Percentiles rank a stretch among this genome's conserved stretches.
These are phyloP conservation scores for Acacia melanoxylon DNA, from an alignment of 306 rosid species.

Conservation along the genomic window DNA sequence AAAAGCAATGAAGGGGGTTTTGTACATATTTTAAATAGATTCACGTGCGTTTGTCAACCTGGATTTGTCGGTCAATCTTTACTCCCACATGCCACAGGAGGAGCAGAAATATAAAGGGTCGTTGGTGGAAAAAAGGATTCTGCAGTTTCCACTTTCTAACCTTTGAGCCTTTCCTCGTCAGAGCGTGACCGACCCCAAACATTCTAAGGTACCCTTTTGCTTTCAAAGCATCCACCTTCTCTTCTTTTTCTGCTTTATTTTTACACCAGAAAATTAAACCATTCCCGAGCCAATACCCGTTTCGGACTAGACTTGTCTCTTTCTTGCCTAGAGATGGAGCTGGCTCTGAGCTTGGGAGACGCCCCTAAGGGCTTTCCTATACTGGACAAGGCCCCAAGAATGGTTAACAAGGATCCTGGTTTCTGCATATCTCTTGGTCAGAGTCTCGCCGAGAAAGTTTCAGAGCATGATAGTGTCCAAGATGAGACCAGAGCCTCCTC, in stretches of 20 bases:
- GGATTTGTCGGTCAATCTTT: conserved; percentile 84
- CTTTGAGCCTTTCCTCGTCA: conserved; percentile 1
- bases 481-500: conserved; percentile 34
- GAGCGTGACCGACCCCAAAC: background rate
- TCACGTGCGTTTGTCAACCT: conserved; percentile 93
- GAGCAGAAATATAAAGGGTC: conserved; percentile 32
- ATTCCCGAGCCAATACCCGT: background rate
- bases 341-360: conserved; percentile 83
- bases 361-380: conserved; percentile 52
- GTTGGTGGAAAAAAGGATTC: background rate
- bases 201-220: background rate
- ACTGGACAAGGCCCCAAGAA: conserved; percentile 45
- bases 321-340: conserved; percentile 54
- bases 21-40: conserved; percentile 50
- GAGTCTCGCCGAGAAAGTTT: conserved; percentile 9
- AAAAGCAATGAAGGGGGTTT: background rate
- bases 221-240: background rate
- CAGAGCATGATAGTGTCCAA: conserved; percentile 21
- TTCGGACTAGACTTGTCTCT: background rate
- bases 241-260: background rate
- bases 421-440: conserved; percentile 44
- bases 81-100: conserved; percentile 26
- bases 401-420: conserved; percentile 41
- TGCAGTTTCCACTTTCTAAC: conserved; percentile 12
- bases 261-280: background rate